Base-by-base conservation (phyloP, 164 flowering plant genomes). In the Nymphaea thermarum region DNA sequence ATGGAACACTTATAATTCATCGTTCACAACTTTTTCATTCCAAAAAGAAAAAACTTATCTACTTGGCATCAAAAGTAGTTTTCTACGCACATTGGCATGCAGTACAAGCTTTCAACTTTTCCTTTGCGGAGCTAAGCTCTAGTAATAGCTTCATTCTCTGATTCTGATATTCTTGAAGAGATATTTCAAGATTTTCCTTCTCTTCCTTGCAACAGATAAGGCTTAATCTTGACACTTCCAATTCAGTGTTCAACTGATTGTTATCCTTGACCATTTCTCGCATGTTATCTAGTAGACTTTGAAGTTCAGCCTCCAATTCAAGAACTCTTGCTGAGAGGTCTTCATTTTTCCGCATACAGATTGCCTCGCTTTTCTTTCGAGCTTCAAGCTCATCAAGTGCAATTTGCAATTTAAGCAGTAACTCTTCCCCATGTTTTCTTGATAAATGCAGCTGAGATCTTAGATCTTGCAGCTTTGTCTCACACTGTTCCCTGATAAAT, bases 161-260 rank as follows among this genome's bases (percentile, higher is more conserved):
- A 65, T 78, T 76, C 16, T 71, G 71, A 72, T 90, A 90, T 71
- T 90, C 84, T 70, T 72, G 80, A 70, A 94, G 75, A 69, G 85
- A 83, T 66, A 75, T 74, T 80, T 86, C 93, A 65, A 95, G 84
- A 74, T 82, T 83, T 70, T 82, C 80, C 67, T 90, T 92, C 77
- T 95, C 99, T 77, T 92, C 96, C 80, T 84, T 92, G 65, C 98
- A 90, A 76, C 96, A 91, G 61, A 91, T 95, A 12, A 94, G 90
- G 78, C 87, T 87, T 70, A 94, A 80, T 44, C 81, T 68, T 41
- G 92, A 84, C 77, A 97, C 91, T 47, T 91, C 99, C 67, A 90
- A 68, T 76, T 91, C 97, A 67, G 96, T 93, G 81, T 88, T 87
- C 81, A 86, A 74, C 61, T 79, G 67, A 66, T 94, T 97, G 80